These are phyloP conservation scores for Cadophora sp. DNA, from an alignment of 2,329 filamentous ascomycete genomes.

Conservation along the genomic window DNA sequence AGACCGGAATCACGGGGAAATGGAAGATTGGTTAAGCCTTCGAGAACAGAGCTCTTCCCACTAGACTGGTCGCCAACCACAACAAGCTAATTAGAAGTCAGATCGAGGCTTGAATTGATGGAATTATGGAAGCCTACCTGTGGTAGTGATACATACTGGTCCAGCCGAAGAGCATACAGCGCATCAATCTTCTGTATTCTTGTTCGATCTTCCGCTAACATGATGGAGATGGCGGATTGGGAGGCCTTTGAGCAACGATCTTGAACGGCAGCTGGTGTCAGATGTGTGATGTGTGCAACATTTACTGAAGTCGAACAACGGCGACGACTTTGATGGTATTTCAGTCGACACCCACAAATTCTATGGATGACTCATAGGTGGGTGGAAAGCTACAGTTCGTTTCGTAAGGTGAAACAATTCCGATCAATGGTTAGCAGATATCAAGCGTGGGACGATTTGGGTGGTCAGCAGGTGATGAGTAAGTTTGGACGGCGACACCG, in stretches of 20 bases:
- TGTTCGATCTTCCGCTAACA: slow-evolving; percentile 5
- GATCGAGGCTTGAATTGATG: neutral
- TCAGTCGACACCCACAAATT: neutral
- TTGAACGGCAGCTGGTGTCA: neutral
- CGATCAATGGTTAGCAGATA: neutral
- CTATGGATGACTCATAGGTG: neutral
- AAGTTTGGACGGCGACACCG: neutral
- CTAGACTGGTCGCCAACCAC: neutral
- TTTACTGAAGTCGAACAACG: neutral
- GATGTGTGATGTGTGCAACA: neutral
- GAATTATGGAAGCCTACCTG: neutral
- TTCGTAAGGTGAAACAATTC: neutral
- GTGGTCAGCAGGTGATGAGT: neutral
- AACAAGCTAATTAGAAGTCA: slow-evolving; percentile 3
- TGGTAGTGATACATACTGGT: neutral
- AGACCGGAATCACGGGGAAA: slow-evolving; percentile 3
- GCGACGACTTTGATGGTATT: neutral
- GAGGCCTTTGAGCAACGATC: neutral
- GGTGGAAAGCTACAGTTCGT: neutral
- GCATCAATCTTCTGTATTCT: slow-evolving; percentile 7
- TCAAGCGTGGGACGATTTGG: neutral
- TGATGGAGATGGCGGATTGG: neutral
- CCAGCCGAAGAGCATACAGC: neutral
- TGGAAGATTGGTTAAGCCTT: neutral
- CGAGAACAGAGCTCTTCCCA: slow-evolving; percentile 8